These are phyloP conservation scores for Aspergillus ibericus DNA, from an alignment of 2,329 filamentous ascomycete species.

Conservation along the genomic window DNA sequence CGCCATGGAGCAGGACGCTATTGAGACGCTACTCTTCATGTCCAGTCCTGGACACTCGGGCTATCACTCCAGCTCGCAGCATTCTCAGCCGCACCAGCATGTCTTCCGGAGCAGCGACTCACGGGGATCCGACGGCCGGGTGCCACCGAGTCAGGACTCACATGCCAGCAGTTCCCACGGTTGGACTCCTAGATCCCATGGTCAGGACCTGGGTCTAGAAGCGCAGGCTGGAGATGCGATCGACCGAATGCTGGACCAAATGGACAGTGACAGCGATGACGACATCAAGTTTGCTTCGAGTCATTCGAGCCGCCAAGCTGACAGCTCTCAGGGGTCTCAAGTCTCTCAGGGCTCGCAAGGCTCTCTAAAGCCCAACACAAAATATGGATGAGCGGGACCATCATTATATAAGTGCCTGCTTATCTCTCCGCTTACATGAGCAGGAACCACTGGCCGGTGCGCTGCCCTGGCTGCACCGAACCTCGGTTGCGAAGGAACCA, in stretches of 20 bases:
- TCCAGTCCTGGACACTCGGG: constrained; percentile 51
- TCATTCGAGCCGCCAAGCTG: background rate
- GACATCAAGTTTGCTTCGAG: constrained; percentile 18
- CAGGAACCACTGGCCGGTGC: too few relatives aligned
- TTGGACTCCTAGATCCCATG: background rate
- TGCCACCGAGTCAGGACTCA: constrained; percentile 15
- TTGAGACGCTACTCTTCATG: constrained; percentile 53
- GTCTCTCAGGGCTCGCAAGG: too few relatives aligned
- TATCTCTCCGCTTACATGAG: too few relatives aligned
- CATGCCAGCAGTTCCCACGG: constrained; percentile 17
- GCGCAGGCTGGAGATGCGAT: constrained; percentile 41
- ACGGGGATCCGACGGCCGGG: constrained; percentile 15
- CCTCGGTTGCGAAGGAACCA: too few relatives aligned
- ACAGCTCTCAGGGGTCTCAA: background rate
- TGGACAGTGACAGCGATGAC: constrained; percentile 41
- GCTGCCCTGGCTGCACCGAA: too few relatives aligned
- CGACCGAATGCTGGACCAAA: constrained; percentile 43
- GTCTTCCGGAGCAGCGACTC: constrained; percentile 26
- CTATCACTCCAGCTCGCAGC: constrained; percentile 41
- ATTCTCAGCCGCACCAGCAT: constrained; percentile 27
- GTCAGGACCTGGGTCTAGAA: constrained; percentile 25
- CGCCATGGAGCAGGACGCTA: constrained; percentile 51
- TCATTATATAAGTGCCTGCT: too few relatives aligned
- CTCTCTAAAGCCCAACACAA: too few relatives aligned
- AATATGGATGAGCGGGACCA: too few relatives aligned